Percentiles rank a stretch among this genome's conserved stretches.
These are phyloP conservation scores for Solanum acaule DNA, from an alignment of 257 asterid species.

Conservation along the genomic window DNA sequence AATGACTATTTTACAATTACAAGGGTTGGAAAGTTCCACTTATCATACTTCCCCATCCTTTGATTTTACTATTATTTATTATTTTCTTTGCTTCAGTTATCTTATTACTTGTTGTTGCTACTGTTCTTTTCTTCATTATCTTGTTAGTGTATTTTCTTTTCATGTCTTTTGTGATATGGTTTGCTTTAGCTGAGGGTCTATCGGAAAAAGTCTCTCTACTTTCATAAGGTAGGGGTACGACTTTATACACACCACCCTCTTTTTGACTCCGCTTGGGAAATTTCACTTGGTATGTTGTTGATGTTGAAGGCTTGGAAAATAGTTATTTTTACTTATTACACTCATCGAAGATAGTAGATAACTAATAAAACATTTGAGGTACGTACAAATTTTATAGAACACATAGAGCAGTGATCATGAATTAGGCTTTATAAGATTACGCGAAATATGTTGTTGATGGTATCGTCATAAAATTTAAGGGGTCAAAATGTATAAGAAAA, in stretches of 20 bases:
- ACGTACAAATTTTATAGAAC: too few relatives aligned
- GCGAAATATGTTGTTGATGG: not conserved
- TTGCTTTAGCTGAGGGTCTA: not conserved
- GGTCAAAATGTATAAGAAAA: not conserved
- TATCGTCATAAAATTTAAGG: not conserved
- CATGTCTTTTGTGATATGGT: not conserved
- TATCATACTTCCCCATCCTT: not conserved
- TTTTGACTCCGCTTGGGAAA: not conserved
- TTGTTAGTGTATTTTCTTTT: not conserved
- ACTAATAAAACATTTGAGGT: not conserved
- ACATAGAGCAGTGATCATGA: conserved; percentile 41
- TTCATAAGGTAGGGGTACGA: not conserved
- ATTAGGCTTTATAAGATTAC: conserved; percentile 39
- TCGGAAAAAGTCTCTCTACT: not conserved
- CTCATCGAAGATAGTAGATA: not conserved
- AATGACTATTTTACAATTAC: not conserved
- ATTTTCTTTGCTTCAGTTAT: not conserved
- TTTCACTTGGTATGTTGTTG: not conserved
- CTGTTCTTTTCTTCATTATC: not conserved
- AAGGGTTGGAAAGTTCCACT: not conserved
- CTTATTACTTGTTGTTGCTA: not conserved
- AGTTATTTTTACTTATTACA: not conserved
- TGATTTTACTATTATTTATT: not conserved
- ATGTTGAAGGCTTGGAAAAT: not conserved
- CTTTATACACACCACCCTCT: not conserved